These are phyloP conservation scores for Amoebophrya sp. DNA, from an alignment of 169 alveolate species.

Conservation along the genomic window DNA sequence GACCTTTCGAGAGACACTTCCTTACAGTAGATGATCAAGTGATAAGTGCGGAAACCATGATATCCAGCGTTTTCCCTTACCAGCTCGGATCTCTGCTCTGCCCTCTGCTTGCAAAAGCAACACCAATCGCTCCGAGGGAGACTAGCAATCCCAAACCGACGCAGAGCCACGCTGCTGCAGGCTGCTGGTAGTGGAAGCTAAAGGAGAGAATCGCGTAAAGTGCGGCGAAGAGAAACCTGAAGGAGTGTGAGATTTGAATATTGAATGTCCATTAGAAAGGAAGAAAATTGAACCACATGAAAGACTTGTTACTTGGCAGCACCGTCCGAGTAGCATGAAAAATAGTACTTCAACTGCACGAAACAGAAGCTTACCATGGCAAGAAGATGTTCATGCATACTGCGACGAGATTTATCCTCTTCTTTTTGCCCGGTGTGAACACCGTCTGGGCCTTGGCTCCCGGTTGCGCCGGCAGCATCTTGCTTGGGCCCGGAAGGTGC, in stretches of 20 bases:
- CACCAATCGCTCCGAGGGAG: neutral
- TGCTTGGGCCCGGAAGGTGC: no score
- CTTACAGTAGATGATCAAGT: no score
- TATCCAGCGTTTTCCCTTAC: neutral
- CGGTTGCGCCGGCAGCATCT: neutral
- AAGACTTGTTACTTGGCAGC: no score
- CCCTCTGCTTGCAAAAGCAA: neutral
- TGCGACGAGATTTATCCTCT: constrained; percentile 40
- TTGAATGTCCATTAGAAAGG: neutral
- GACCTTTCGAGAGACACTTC: no score
- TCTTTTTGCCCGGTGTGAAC: constrained; percentile 42
- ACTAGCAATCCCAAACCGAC: neutral
- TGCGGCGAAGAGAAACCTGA: constrained; percentile 26
- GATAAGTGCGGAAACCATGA: neutral
- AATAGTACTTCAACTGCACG: no score
- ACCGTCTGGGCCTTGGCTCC: neutral
- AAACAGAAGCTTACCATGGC: no score
- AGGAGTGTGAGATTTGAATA: no score
- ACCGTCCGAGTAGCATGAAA: neutral
- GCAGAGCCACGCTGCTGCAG: constrained; percentile 30
- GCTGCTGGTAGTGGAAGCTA: constrained; percentile 37
- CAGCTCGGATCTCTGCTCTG: neutral
- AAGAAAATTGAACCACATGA: no score
- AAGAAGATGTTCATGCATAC: constrained; percentile 34
- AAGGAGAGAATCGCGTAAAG: constrained; percentile 33